Evolutionary conservation across 1,284 basidiomycete species (phyloP).

Genomic region (Tilletia setariae): DNA sequence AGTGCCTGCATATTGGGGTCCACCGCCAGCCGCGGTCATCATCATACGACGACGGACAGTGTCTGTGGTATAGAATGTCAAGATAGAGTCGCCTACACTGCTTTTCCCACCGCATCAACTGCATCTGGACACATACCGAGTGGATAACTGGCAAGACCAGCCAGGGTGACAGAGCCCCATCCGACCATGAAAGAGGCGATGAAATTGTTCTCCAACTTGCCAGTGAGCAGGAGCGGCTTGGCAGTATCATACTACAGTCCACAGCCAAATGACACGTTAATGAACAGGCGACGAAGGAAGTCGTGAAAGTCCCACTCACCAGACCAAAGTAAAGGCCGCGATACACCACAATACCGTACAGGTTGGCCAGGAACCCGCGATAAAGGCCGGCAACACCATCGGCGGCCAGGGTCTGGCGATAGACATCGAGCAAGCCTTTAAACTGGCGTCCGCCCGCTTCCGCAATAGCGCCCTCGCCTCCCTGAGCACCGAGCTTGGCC

Average conservation of each 20-base stretch:
- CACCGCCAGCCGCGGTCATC: constrained; percentile 53
- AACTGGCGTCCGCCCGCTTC: too few relatives aligned
- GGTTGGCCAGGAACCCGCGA: constrained; percentile 55
- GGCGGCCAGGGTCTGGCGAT: constrained; percentile 54
- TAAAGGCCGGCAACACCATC: constrained; percentile 55
- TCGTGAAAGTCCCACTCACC: too few relatives aligned
- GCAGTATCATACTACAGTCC: constrained; percentile 56
- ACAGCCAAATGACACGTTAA: too few relatives aligned
- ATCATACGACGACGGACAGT: constrained; percentile 55
- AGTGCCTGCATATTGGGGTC: constrained; percentile 63
- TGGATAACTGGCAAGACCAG: constrained; percentile 55
- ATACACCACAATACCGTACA: constrained; percentile 55
- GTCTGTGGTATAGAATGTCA: too few relatives aligned
- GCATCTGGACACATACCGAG: too few relatives aligned
- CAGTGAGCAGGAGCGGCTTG: constrained; percentile 54
- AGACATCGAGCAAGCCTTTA: constrained; percentile 55
- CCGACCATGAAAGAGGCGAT: constrained; percentile 54
- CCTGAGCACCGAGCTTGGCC: constrained; percentile 53
- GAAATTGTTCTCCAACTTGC: constrained; percentile 51
- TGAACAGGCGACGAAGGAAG: too few relatives aligned
- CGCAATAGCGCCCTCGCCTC: constrained; percentile 52
- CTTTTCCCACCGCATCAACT: too few relatives aligned
- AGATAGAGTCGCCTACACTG: too few relatives aligned
- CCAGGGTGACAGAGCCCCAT: constrained; percentile 54
- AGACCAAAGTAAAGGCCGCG: constrained; percentile 56